These are phyloP conservation scores for Zoysia japonica DNA, from an alignment of 176 grass and related monocot genomes.

Conservation along the genomic window DNA sequence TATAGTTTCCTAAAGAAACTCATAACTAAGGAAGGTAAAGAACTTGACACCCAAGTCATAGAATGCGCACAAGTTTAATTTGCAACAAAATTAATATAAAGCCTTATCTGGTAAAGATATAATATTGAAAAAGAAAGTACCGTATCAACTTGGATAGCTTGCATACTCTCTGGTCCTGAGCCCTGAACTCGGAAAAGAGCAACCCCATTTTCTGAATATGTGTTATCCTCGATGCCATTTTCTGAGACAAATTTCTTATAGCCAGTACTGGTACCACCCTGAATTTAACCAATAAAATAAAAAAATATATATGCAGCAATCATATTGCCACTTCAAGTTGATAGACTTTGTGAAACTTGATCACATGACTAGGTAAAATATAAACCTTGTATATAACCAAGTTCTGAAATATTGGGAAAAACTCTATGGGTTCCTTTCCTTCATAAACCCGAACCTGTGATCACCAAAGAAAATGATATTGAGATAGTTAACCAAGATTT, in stretches of 20 bases:
- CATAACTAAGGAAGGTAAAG: too few species aligned
- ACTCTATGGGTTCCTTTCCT: conserved; percentile 92
- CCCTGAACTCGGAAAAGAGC: conserved; percentile 93
- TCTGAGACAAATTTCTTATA: conserved; percentile 84
- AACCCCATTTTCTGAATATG: conserved; percentile 88
- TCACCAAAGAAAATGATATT: conserved; percentile 3
- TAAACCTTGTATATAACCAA: conserved; percentile 87
- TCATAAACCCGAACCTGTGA: conserved; percentile 85
- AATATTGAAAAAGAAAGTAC: conserved; percentile 45
- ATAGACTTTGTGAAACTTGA: not conserved
- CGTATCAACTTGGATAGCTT: conserved; percentile 99
- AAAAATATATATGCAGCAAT: conserved; percentile 16
- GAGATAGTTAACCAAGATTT: conserved; percentile 7
- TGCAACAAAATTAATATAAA: not conserved
- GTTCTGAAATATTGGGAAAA: conserved; percentile 97
- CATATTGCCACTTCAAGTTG: conserved; percentile 7
- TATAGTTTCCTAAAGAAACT: too few species aligned
- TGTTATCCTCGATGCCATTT: conserved; percentile 61
- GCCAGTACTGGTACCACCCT: conserved; percentile 89
- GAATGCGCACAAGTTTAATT: too few species aligned
- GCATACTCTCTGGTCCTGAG: conserved; percentile 98
- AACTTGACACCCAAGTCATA: too few species aligned
- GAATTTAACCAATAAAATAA: conserved; percentile 22
- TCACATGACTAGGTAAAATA: conserved; percentile 30
- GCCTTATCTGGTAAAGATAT: conserved; percentile 29